phyloP scores from a whole-genome alignment of 192 early-diverging fungal species.

The Backusella westeae region DNA sequence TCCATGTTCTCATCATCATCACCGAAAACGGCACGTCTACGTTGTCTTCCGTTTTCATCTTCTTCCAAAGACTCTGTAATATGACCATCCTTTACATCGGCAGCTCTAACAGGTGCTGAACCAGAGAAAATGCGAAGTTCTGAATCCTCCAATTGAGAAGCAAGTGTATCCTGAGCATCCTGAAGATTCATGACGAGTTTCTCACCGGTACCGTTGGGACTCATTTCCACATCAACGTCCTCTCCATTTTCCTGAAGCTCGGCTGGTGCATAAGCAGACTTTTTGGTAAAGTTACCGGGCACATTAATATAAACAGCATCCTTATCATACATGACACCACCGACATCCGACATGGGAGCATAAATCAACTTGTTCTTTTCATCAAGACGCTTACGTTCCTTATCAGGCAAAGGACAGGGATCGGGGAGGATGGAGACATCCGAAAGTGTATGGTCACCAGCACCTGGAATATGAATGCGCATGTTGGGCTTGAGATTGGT shows the following conservation, averaged over 20 bases:
- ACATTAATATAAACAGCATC: conserved; percentile 99
- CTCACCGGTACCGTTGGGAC: conserved; percentile 64
- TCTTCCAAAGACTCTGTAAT: conserved; percentile 31
- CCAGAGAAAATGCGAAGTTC: conserved; percentile 67
- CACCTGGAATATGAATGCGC: conserved; percentile 95
- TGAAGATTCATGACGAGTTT: conserved; percentile 93
- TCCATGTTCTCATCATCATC: conserved; percentile 50
- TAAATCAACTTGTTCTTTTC: conserved; percentile 97
- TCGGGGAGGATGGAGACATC: conserved; percentile 81
- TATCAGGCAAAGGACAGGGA: conserved; percentile 97
- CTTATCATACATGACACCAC: conserved; percentile 98
- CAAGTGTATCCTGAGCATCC: conserved; percentile 73
- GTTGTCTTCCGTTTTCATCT: conserved; percentile 41
- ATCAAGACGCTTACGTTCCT: conserved; percentile 82
- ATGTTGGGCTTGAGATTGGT: conserved; percentile 87
- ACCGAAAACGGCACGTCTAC: conserved; percentile 66
- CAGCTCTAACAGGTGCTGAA: conserved; percentile 57
- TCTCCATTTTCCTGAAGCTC: conserved; percentile 39
- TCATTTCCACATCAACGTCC: conserved; percentile 32
- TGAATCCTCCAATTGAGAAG: conserved; percentile 63
- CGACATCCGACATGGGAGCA: conserved; percentile 97
- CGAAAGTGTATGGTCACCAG: conserved; percentile 80
- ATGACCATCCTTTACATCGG: conserved; percentile 37
- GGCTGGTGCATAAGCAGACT: conserved; percentile 41
- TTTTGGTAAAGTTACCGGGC: conserved; percentile 76